phyloP scores from a whole-genome alignment of 805 yeast genomes.

The Brettanomyces bruxellensis region DNA sequence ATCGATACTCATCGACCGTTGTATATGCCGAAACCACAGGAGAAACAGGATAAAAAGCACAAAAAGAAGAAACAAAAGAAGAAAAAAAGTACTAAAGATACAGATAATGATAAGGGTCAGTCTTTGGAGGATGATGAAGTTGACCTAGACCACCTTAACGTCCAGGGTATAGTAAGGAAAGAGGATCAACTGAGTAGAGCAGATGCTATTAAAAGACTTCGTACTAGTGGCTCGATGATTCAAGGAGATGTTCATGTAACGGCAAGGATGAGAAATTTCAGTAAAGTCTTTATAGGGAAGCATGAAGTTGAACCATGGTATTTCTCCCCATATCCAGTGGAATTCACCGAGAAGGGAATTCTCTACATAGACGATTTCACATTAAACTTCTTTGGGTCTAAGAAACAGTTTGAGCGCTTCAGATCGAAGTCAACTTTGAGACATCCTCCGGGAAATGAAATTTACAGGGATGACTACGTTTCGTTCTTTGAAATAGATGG shows the following conservation, averaged over 20 bases:
- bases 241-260: slow-evolving; percentile 76
- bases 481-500: slow-evolving; percentile 98
- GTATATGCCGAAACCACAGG: slow-evolving; percentile 54
- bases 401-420: slow-evolving; percentile 87
- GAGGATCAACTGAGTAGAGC: slow-evolving; percentile 75
- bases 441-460: slow-evolving; percentile 98
- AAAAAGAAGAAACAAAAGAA: slow-evolving; percentile 26
- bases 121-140: slow-evolving; percentile 47
- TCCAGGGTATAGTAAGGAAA: slow-evolving; percentile 61
- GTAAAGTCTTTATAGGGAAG: slow-evolving; percentile 74
- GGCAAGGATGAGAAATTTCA: slow-evolving; percentile 80
- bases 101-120: neutral
- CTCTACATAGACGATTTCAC: slow-evolving; percentile 90
- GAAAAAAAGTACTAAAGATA: slow-evolving; percentile 4
- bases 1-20: slow-evolving; percentile 67
- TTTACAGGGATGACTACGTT: slow-evolving; percentile 84
- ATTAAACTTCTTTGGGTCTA: slow-evolving; percentile 77
- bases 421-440: slow-evolving; percentile 77
- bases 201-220: slow-evolving; percentile 82
- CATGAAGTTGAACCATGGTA: slow-evolving; percentile 98
- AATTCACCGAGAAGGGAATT: slow-evolving; percentile 75
- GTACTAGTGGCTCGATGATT: slow-evolving; percentile 97
- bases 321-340: slow-evolving; percentile 94
- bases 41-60: slow-evolving; percentile 31
- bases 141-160: slow-evolving; percentile 79